Base-by-base conservation (phyloP, 768 basidiomycete species). In the Tylopilus subfusipes region DNA sequence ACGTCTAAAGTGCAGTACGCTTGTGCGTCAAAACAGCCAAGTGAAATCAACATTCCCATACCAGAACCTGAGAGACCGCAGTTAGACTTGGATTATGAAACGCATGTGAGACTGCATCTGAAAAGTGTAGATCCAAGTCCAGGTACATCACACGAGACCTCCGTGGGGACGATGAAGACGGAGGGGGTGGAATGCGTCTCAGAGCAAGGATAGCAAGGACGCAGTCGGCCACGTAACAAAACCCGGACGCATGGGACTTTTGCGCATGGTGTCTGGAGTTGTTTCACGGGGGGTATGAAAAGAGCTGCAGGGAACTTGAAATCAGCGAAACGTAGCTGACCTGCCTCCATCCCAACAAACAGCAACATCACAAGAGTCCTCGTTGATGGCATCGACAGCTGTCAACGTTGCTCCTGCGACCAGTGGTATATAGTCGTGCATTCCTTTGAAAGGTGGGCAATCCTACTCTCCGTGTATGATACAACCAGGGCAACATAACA, bases 331-430 rank as follows among this genome's bases (percentile, higher is more conserved):
- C 38, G 33, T n/a, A 10, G 50, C 67, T 48, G 53, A 84, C 84
- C 90, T 78, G 48, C 95, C 95, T 16, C 95, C 95, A 61, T 95
- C 94, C 94, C 95, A 97, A 65, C 82, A 85, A 40, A 98, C 82
- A 1, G 87, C 82, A 27, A 90, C 70, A 27, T 88, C 79, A 5
- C 79, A 78, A 2, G 73, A 42, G 14, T 74, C 70, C 12, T 78
- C 71, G 24, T 76, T 73, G 4, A 98, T 73, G 6, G 80, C 76
- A 10, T 78, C 75, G 4, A 82, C 87, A 0, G 88, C 93, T 2
- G 88, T 84, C 36, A 94, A 73, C 0, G 90, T 81, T 0, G 88
- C 88, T 1, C 94, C 89, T 0, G 86, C 92, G 1, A 96, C 76
- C 5, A 85, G 71, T 5, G 74, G 74, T 6, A 88, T 83, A 58